Evolutionary conservation across 164 flowering plant genomes (phyloP), one percentile per base, ranked within the genome.

Genomic region (Dillenia suffruticosa): DNA sequence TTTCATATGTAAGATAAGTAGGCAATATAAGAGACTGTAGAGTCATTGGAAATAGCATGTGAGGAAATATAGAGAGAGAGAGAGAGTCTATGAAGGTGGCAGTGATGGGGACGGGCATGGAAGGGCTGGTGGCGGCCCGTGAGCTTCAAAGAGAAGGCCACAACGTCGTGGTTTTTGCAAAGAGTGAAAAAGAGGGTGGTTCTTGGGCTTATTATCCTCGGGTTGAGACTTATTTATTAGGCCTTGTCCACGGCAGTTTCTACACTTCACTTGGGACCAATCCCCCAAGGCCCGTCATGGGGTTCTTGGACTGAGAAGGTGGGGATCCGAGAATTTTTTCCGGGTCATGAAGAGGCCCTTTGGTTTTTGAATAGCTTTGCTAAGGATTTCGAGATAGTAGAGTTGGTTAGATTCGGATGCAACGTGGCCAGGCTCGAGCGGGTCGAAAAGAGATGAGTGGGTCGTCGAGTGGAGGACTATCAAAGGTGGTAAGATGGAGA

Each of bases 21-120:
- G n/a, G n/a, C n/a, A n/a, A n/a, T n/a, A n/a, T n/a, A n/a, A n/a
- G n/a, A n/a, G n/a, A n/a, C n/a, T n/a, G n/a, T n/a, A n/a, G n/a
- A n/a, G n/a, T n/a, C n/a, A n/a, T n/a, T n/a, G n/a, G n/a, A n/a
- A n/a, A n/a, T n/a, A n/a, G n/a, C n/a, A n/a, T n/a, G n/a, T n/a
- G n/a, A n/a, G n/a, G n/a, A n/a, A n/a, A n/a, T n/a, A n/a, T n/a
- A n/a, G n/a, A n/a, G n/a, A n/a, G n/a, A n/a, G n/a, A n/a, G n/a
- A n/a, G n/a, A n/a, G 40, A 5, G 40, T 3, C 5, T 26, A 5
- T 48, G 12, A 71, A 61, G 12, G 82, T 75, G 46, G 82, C 75
- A 12, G 82, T 78, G 51, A 76, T 76, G 13, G 82, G 79, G 13
- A 79, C 75, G 1, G 82, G 82, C 49, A 58, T 61, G 22, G 44